These are phyloP conservation scores for Mytilinidion resinicola DNA, from an alignment of 495 filamentous ascomycete species.

Conservation along the genomic window DNA sequence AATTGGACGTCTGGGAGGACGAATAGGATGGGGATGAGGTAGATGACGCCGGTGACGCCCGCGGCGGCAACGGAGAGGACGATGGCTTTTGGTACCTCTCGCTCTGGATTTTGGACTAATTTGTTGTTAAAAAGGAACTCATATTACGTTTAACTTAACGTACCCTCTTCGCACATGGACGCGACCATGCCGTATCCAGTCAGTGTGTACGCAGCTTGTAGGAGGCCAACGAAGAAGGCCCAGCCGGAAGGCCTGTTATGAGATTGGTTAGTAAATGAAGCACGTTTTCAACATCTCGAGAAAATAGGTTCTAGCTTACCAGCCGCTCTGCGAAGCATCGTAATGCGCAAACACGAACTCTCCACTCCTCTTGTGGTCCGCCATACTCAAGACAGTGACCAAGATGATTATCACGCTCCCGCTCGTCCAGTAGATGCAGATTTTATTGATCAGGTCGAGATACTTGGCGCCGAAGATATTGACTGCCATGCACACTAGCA, in stretches of 20 bases:
- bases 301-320: constrained; percentile 34
- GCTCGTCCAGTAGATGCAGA: constrained; percentile 62
- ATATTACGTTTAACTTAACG: too few species aligned
- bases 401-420: constrained; percentile 56
- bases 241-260: constrained; percentile 39
- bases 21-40: constrained; percentile 57
- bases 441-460: constrained; percentile 60
- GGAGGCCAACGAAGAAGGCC: constrained; percentile 48
- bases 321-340: constrained; percentile 52
- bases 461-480: constrained; percentile 54
- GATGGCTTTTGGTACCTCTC: constrained; percentile 55
- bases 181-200: constrained; percentile 59
- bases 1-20: constrained; percentile 49
- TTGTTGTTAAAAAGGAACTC: too few species aligned
- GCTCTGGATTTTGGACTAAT: constrained; percentile 48
- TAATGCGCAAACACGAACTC: constrained; percentile 59
- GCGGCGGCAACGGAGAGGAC: constrained; percentile 54
- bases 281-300: background rate
- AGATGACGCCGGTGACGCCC: constrained; percentile 54
- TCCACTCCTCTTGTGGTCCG: constrained; percentile 44
- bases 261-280: background rate
- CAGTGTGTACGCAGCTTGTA: constrained; percentile 52
- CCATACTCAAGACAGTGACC: constrained; percentile 53
- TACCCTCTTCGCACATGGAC: constrained; percentile 41
- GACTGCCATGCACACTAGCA: constrained; percentile 49